Conservation (phyloP, 495 filamentous ascomycete species). For the Podospora sp. region DNA sequence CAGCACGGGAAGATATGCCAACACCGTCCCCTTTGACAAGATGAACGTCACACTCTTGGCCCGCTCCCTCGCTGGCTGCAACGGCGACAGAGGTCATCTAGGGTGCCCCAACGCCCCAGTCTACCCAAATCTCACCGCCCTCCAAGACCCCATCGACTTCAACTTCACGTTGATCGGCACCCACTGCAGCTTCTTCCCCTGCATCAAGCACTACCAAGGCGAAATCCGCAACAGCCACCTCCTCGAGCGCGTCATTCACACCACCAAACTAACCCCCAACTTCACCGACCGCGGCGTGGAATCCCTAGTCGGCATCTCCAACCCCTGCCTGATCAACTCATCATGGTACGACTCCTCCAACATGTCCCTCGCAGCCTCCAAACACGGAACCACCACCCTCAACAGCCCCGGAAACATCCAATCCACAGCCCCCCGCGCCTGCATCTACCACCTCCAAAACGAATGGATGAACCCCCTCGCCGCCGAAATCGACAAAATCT, state of each 20-base stretch:
- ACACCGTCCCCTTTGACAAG: constrained; percentile 1
- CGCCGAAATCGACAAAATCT: neutral
- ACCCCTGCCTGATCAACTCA: neutral
- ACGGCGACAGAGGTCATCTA: neutral
- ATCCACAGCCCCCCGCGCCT: neutral
- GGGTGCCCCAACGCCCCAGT: neutral
- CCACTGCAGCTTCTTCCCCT: constrained; percentile 6
- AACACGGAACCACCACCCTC: neutral
- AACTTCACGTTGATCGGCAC: constrained; percentile 9
- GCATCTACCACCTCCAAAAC: neutral
- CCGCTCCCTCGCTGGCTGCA: constrained; percentile 10
- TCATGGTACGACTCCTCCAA: constrained; percentile 10
- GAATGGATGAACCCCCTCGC: constrained; percentile 1
- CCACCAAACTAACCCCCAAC: neutral
- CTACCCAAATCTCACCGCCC: neutral
- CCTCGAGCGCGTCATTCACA: neutral
- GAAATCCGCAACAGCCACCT: constrained; percentile 3
- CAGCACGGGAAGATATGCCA: neutral
- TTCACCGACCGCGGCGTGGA: neutral
- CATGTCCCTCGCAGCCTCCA: neutral
- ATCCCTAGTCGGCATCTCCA: neutral
- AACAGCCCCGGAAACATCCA: neutral
- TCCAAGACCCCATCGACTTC: neutral
- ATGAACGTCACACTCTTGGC: constrained; percentile 5
- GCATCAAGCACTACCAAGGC: constrained; percentile 12